Conservation (phyloP, 306 rosid genomes). For the Quercus alba region DNA sequence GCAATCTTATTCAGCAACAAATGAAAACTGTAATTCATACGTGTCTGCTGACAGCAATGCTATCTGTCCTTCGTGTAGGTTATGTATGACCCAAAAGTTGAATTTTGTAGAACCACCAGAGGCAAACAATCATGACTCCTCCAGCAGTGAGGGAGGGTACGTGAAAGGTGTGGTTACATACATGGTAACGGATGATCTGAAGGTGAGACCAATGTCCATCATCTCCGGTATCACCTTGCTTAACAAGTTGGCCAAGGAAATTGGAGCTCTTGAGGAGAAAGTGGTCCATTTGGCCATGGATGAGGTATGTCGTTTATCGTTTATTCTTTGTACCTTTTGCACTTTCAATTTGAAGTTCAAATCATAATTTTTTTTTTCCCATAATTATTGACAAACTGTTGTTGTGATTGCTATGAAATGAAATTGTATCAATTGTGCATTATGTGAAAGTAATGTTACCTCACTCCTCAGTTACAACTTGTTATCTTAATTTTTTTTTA, state of each 20-base stretch:
- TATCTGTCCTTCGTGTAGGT: neutral
- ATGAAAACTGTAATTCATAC: no score
- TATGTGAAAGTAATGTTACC: no score
- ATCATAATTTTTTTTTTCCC: no score
- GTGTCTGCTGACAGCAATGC: no score
- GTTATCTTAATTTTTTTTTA: no score
- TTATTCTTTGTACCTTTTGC: neutral
- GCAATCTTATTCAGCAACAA: no score
- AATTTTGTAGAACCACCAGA: neutral
- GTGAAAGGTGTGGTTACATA: constrained; percentile 26
- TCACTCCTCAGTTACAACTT: no score
- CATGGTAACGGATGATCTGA: constrained; percentile 39
- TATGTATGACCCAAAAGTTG: neutral
- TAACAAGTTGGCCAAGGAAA: constrained; percentile 17
- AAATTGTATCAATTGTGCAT: no score
- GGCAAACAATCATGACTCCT: neutral
- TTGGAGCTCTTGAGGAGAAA: constrained; percentile 22
- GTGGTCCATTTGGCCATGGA: constrained; percentile 13
- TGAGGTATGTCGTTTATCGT: constrained; percentile 9
- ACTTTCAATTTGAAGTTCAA: no score
- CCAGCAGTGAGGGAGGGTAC: constrained; percentile 3
- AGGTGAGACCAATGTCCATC: constrained; percentile 28
- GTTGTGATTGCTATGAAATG: no score
- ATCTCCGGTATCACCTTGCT: neutral
- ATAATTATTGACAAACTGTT: no score